Evolutionary conservation across 2,329 filamentous ascomycete species (phyloP).

Genomic region (Pseudogymnoascus sp.): DNA sequence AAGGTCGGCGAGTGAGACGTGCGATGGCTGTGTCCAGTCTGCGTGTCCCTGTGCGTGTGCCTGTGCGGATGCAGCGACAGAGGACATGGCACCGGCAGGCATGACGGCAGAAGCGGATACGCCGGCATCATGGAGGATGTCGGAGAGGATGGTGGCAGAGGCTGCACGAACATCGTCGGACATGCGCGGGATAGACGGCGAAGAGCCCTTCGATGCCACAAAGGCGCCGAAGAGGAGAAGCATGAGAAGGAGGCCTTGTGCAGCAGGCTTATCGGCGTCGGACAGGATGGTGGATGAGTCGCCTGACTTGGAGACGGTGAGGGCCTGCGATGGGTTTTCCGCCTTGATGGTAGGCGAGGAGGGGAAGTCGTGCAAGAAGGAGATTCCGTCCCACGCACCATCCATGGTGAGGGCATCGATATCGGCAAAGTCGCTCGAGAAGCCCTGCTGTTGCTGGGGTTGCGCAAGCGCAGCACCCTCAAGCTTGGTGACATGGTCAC

Average conservation of each 20-base stretch:
- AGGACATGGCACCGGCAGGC: slow-evolving; percentile 41
- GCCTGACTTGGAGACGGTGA: slow-evolving; percentile 49
- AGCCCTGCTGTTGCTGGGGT: slow-evolving; percentile 53
- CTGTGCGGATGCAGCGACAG: slow-evolving; percentile 24
- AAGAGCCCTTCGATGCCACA: slow-evolving; percentile 77
- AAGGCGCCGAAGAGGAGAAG: slow-evolving; percentile 94
- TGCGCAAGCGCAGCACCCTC: slow-evolving; percentile 54
- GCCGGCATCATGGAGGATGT: slow-evolving; percentile 74
- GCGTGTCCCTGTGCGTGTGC: slow-evolving; percentile 16
- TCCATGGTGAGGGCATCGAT: slow-evolving; percentile 83
- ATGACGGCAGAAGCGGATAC: slow-evolving; percentile 44
- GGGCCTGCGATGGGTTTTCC: slow-evolving; percentile 41
- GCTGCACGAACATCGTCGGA: slow-evolving; percentile 75
- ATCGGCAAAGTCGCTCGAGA: slow-evolving; percentile 66
- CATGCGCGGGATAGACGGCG: slow-evolving; percentile 68
- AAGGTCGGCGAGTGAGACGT: slow-evolving; percentile 56
- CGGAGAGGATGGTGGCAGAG: slow-evolving; percentile 70
- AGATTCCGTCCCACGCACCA: slow-evolving; percentile 74
- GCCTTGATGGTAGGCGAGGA: slow-evolving; percentile 58
- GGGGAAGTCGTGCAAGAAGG: slow-evolving; percentile 67
- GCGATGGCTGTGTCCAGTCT: slow-evolving; percentile 26
- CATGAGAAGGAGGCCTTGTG: slow-evolving; percentile 85
- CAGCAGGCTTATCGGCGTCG: slow-evolving; percentile 57
- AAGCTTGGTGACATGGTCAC: slow-evolving; percentile 63
- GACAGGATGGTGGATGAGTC: slow-evolving; percentile 39